phyloP scores from a whole-genome alignment of 805 yeast genomes.

The Suhomyces sp. region DNA sequence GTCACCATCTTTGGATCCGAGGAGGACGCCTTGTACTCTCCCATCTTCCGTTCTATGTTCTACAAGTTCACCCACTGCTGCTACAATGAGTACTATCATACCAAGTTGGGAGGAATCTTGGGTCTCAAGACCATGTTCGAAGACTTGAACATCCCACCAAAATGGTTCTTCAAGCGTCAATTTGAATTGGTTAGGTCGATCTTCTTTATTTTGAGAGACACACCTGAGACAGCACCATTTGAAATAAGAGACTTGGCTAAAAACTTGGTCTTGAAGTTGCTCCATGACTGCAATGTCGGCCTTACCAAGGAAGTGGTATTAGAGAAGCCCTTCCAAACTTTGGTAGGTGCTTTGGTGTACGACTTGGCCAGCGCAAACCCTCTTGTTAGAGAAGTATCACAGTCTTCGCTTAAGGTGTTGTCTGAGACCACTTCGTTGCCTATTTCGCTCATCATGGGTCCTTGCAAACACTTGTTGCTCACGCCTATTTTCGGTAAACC shows the following conservation, averaged over 20 bases:
- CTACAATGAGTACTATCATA: constrained; percentile 82
- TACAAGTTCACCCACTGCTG: constrained; percentile 87
- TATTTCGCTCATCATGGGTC: constrained; percentile 70
- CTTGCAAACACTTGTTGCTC: constrained; percentile 76
- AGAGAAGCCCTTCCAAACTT: constrained; percentile 72
- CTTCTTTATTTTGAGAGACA: constrained; percentile 85
- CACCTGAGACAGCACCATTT: constrained; percentile 83
- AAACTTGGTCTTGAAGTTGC: constrained; percentile 57
- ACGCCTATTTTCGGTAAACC: constrained; percentile 98
- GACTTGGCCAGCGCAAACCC: constrained; percentile 89
- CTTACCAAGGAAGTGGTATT: constrained; percentile 59
- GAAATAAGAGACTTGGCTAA: constrained; percentile 73
- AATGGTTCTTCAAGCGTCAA: constrained; percentile 75
- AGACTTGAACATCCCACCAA: constrained; percentile 62
- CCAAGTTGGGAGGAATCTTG: constrained; percentile 83
- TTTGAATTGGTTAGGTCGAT: constrained; percentile 82
- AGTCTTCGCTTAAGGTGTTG: constrained; percentile 60
- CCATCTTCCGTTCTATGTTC: constrained; percentile 71
- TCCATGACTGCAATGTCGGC: constrained; percentile 62
- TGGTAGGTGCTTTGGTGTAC: constrained; percentile 85
- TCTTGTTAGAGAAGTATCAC: constrained; percentile 78
- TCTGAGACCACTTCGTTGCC: constrained; percentile 70
- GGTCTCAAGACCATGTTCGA: constrained; percentile 75
- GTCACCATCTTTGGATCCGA: constrained; percentile 62
- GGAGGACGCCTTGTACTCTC: constrained; percentile 65